Percentiles rank a stretch among this genome's conserved stretches.
phyloP scores from a whole-genome alignment of 1,284 basidiomycete genomes.

The Ustilago crameri region DNA sequence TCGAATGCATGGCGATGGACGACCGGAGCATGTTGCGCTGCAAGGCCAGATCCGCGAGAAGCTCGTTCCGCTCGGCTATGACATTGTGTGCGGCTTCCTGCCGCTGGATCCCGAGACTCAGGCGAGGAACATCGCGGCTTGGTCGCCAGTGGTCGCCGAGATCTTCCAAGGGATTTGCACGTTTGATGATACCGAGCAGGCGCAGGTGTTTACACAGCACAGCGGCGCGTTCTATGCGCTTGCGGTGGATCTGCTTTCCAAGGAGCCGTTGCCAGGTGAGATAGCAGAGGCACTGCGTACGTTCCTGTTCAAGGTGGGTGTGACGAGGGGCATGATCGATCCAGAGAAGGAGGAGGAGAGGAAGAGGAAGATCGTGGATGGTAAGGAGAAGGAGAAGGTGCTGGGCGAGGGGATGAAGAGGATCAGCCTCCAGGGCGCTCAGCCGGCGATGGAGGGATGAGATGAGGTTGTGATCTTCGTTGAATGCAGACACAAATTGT shows the following conservation, averaged over 20 bases:
- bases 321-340: constrained; percentile 51
- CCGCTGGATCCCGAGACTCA: constrained; percentile 90
- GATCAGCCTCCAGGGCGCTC: constrained; percentile 6
- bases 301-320: constrained; percentile 57
- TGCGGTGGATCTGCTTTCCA: constrained; percentile 62
- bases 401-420: constrained; percentile 38
- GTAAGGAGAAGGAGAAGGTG: constrained; percentile 35
- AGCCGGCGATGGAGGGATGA: not conserved
- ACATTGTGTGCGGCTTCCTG: constrained; percentile 89
- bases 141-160: constrained; percentile 96
- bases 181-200: constrained; percentile 76
- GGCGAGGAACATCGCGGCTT: constrained; percentile 93
- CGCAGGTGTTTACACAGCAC: constrained; percentile 44
- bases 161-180: constrained; percentile 88
- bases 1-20: constrained; percentile 92
- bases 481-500: not conserved
- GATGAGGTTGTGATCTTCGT: not conserved
- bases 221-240: constrained; percentile 62
- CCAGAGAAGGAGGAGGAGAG: constrained; percentile 31
- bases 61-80: constrained; percentile 90
- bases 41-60: constrained; percentile 86
- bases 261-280: constrained; percentile 48
- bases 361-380: constrained; percentile 27
- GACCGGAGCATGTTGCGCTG: constrained; percentile 83
- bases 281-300: constrained; percentile 41